These are phyloP conservation scores for Fomitopsis serialis DNA, from an alignment of 768 basidiomycete species.

Conservation along the genomic window DNA sequence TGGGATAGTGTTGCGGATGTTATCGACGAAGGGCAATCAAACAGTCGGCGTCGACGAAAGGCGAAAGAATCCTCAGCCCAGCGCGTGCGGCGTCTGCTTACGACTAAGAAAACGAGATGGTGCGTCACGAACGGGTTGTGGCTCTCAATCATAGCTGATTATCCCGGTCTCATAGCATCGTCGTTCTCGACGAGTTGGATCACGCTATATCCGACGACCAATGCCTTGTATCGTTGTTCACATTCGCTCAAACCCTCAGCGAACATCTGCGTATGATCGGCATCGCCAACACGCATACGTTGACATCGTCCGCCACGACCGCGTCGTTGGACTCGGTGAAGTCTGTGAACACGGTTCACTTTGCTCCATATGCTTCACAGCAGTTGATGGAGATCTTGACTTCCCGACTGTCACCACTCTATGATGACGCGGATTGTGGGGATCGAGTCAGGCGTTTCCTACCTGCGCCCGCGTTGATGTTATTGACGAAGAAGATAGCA, in stretches of 20 bases:
- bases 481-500: conserved; percentile 78
- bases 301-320: conserved; percentile 49
- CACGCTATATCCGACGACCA: conserved; percentile 61
- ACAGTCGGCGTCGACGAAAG: conserved; percentile 35
- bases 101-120: background rate
- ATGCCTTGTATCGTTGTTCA: conserved; percentile 60
- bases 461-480: conserved; percentile 54
- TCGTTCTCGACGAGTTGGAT: conserved; percentile 86
- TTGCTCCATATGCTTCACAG: conserved; percentile 69
- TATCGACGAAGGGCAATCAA: conserved; percentile 32
- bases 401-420: conserved; percentile 53
- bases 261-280: conserved; percentile 65
- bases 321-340: conserved; percentile 25
- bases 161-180: conserved; percentile 38
- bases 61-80: conserved; percentile 32
- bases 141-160: background rate
- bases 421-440: conserved; percentile 11
- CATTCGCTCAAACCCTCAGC: conserved; percentile 51
- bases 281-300: conserved; percentile 86
- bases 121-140: background rate
- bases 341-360: conserved; percentile 63
- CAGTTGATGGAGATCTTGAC: conserved; percentile 69
- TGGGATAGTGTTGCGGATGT: conserved; percentile 68
- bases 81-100: conserved; percentile 29
- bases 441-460: conserved; percentile 46